A percentile compares a stretch with the other conserved stretches of the same genome.
phyloP scores from a whole-genome alignment of 176 grass and related monocot genomes.

The Musa itinerans region DNA sequence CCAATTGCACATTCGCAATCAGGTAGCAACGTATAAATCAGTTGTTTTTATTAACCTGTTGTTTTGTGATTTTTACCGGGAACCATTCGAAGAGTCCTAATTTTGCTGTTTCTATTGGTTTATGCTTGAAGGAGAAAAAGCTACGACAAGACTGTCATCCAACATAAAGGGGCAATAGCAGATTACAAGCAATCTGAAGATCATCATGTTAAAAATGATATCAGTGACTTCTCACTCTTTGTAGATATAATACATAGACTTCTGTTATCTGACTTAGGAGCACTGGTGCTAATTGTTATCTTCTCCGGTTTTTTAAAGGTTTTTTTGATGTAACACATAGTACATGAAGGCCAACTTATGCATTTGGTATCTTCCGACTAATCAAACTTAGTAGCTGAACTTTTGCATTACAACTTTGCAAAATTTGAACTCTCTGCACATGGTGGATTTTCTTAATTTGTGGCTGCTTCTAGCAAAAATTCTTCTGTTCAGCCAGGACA shows the following conservation, averaged over 20 bases:
- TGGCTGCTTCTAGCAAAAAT: no score
- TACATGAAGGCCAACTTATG: no score
- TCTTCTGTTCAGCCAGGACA: no score
- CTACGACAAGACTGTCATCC: background rate
- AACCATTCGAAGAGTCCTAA: background rate
- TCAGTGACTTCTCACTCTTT: background rate
- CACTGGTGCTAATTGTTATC: background rate
- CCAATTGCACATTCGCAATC: conserved; percentile 51
- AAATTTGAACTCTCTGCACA: no score
- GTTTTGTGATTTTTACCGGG: background rate
- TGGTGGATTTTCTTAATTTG: no score
- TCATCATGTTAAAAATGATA: background rate
- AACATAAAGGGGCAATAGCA: background rate
- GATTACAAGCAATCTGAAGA: conserved; percentile 3
- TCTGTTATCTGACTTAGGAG: background rate
- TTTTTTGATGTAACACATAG: no score
- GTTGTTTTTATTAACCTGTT: background rate
- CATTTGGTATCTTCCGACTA: no score
- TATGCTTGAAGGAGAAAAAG: background rate
- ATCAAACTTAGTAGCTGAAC: no score
- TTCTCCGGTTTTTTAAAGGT: no score
- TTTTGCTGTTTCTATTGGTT: background rate
- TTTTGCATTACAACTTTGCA: no score
- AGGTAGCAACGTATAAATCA: conserved; percentile 10
- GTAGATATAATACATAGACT: background rate